phyloP scores from a whole-genome alignment of 2,329 filamentous ascomycete species.

The Fusarium coffeatum region DNA sequence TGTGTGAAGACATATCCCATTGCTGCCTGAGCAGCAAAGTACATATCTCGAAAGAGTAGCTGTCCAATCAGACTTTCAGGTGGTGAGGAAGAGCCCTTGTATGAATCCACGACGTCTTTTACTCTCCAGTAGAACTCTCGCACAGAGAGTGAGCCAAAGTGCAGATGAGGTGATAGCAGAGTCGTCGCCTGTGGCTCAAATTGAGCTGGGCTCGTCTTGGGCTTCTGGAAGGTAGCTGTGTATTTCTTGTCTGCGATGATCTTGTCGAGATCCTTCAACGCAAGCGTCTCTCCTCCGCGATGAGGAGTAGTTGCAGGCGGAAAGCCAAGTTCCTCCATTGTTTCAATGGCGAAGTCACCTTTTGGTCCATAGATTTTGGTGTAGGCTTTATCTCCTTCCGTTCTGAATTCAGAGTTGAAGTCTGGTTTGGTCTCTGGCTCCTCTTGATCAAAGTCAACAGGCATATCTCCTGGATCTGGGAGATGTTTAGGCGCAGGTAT shows the following conservation, averaged over 20 bases:
- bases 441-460: slow-evolving; percentile 68
- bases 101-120: slow-evolving; percentile 69
- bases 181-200: slow-evolving; percentile 80
- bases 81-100: slow-evolving; percentile 67
- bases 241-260: slow-evolving; percentile 73
- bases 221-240: slow-evolving; percentile 80
- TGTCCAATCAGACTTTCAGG: slow-evolving; percentile 79
- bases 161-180: slow-evolving; percentile 77
- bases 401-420: slow-evolving; percentile 68
- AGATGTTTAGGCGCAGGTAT: slow-evolving; percentile 68
- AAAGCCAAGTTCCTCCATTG: slow-evolving; percentile 76
- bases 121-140: slow-evolving; percentile 80
- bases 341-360: slow-evolving; percentile 76
- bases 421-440: slow-evolving; percentile 65
- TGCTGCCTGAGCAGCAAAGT: slow-evolving; percentile 79
- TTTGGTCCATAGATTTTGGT: slow-evolving; percentile 72
- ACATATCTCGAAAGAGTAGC: slow-evolving; percentile 84
- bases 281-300: slow-evolving; percentile 75
- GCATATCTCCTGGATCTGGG: slow-evolving; percentile 73
- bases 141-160: slow-evolving; percentile 78
- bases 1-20: slow-evolving; percentile 73
- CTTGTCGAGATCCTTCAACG: slow-evolving; percentile 67
- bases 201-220: slow-evolving; percentile 77
- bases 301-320: slow-evolving; percentile 73
- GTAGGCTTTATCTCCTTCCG: slow-evolving; percentile 68